Conservation (phyloP, 345 rosid genomes). For the Eucalyptus regnans region DNA sequence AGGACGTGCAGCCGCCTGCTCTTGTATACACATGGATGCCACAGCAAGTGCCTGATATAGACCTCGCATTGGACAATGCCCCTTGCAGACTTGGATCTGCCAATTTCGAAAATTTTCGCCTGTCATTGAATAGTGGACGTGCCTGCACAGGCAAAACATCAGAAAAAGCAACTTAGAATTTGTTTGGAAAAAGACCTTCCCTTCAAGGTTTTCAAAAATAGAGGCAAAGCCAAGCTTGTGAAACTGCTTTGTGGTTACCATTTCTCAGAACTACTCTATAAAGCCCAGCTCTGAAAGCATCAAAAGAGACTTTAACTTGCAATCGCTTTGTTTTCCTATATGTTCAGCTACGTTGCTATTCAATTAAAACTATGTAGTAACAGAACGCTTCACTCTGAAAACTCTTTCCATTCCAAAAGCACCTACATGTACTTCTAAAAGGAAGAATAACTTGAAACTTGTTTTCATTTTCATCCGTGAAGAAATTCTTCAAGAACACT, state of each 20-base stretch:
- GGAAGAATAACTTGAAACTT: not conserved
- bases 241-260: not conserved
- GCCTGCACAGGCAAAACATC: constrained; percentile 33
- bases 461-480: not conserved
- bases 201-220: not conserved
- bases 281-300: not conserved
- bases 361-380: too few relatives aligned
- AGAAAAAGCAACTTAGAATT: not conserved
- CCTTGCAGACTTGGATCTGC: constrained; percentile 71
- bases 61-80: constrained; percentile 74
- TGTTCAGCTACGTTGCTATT: too few relatives aligned
- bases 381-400: too few relatives aligned
- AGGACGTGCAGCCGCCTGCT: constrained; percentile 88
- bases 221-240: not conserved
- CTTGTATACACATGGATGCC: constrained; percentile 96
- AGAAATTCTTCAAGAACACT: not conserved
- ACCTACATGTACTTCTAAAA: too few relatives aligned
- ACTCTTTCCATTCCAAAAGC: too few relatives aligned
- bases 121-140: constrained; percentile 73
- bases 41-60: constrained; percentile 96
- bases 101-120: constrained; percentile 60
- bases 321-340: too few relatives aligned
- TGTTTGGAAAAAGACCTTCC: not conserved
- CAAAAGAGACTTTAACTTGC: not conserved
- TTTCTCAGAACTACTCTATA: not conserved